Base-by-base conservation (phyloP, 2,329 filamentous ascomycete species). In the Cercospora brassicicola region DNA sequence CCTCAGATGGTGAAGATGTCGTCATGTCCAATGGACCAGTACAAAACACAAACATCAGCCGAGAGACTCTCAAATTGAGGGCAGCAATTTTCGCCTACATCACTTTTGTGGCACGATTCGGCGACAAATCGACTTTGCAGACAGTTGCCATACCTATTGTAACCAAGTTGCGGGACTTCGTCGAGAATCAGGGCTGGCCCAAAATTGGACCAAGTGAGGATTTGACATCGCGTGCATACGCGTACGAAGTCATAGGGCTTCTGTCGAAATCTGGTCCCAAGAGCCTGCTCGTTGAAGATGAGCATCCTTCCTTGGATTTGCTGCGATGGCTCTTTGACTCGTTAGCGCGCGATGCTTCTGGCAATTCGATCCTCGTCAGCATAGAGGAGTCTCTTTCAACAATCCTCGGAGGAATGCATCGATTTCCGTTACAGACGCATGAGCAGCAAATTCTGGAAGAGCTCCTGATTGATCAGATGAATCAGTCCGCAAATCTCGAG, bases 181-280 rank as follows among this genome's bases (percentile, higher is more conserved):
- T 97, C 64, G 85, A 90, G 70, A 85, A 86, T 33, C 92, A 96
- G 78, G 93, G 93, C 5, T 97, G 94, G 94, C 94, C 94, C 1
- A 82, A 82, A 20, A 86, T 90, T 1, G 81, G 81, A 39, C 77
- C 79, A 3, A 84, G 84, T 56, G 83, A 87, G 62, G 86, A 88
- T 71, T 82, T 90, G 64, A 85, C 87, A 3, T 83, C 97, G 53
- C 88, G 94, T 48, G 90, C 90, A 5, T 89, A 91, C 75, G 93
- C 91, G 1, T 98, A 97, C 78, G 94, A 98, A 78, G 93, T 92
- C 0, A 92, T 98, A 45, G 95, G 94, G 0, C 86, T 95, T 13
- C 80, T 98, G 26, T 89, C 91, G 0, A 87, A 86, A 64, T 88
- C 89, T 71, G 87, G 87, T 3, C 87, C 89, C 3, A 80, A 85